Evolutionary conservation across 306 rosid genomes (phyloP), one percentile per base, ranked within the genome.

Genomic region (Ormosia emarginata): DNA sequence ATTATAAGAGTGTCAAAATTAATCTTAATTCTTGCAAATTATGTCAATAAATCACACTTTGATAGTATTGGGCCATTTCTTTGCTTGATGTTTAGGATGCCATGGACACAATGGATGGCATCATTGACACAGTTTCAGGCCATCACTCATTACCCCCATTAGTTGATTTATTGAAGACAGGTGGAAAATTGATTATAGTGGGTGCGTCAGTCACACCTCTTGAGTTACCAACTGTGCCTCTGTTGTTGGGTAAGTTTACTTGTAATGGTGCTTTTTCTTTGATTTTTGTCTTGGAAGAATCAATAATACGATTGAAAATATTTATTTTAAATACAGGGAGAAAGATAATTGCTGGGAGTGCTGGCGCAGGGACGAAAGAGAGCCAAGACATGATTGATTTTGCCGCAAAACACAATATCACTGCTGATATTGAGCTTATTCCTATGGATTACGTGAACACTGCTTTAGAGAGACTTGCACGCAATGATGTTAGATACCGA

Each of bases 151-250:
- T 82, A 0, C 1, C 29, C 1, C 81, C 81, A 17, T 46, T 78
- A 8, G 40, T 67, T 73, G 36, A 72, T 37, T 62, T 72, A 65
- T 18, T 66, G 36, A 85, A 67, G 32, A 49, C 77, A 9, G 34
- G 83, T 24, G 90, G 91, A 18, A 88, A 65, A 78, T 76, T 86
- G 40, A 59, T 88, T 40, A 6, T 88, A 64, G 86, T 90, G 9
- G 91, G 90, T 36, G 84, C 58, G 11, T 82, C 81, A 12, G 70
- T 58, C 1, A 84, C 77, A 41, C 77, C 80, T 2, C 78, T 76
- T 50, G 88, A 80, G 72, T 59, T 86, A 24, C 90, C 91, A 0
- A 56, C 65, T 40, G 2, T 73, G 9, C 14, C 90, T 13, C 14
- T 90, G 7, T 34, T 88, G 39, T 0, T 4, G 41, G 90, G 90